These are phyloP conservation scores for Musa beccarii DNA, from an alignment of 176 grass and related monocot genomes.

Conservation along the genomic window DNA sequence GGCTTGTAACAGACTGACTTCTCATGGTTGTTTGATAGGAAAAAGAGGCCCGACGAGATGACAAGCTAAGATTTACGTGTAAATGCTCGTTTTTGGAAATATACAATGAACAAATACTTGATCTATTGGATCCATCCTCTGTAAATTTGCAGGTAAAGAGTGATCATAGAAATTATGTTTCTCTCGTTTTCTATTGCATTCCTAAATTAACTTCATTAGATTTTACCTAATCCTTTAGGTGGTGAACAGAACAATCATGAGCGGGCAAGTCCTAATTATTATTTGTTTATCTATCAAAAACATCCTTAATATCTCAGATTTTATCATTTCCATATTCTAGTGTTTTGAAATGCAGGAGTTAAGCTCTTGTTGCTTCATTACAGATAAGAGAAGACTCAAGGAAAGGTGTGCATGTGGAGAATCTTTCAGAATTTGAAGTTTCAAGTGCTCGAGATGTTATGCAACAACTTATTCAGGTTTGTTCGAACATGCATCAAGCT, in stretches of 20 bases:
- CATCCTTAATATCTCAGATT: not conserved
- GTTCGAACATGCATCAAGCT: not conserved
- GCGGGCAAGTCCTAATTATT: not conserved
- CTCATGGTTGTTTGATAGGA: slow-evolving; percentile 45
- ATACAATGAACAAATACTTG: slow-evolving; percentile 90
- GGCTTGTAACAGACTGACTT: slow-evolving; percentile 12
- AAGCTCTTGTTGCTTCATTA: not conserved
- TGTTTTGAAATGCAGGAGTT: not conserved
- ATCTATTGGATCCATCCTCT: slow-evolving; percentile 73
- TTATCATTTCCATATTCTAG: not conserved
- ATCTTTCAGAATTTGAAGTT: slow-evolving; percentile 69
- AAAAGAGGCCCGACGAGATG: slow-evolving; percentile 71
- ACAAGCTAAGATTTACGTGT: slow-evolving; percentile 86
- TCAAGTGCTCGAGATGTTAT: slow-evolving; percentile 84
- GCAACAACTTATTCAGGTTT: slow-evolving; percentile 73
- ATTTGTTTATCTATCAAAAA: not conserved
- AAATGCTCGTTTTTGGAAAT: slow-evolving; percentile 98
- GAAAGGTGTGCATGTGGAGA: slow-evolving; percentile 94
- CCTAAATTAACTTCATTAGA: not conserved
- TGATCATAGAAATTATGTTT: not conserved
- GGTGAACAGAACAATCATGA: not conserved
- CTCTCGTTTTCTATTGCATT: not conserved
- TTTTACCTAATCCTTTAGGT: not conserved
- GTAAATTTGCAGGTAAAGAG: slow-evolving; percentile 73
- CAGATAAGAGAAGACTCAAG: slow-evolving; percentile 95